These are phyloP conservation scores for Nemophila menziesii DNA, from an alignment of 257 asterid species.

Conservation along the genomic window DNA sequence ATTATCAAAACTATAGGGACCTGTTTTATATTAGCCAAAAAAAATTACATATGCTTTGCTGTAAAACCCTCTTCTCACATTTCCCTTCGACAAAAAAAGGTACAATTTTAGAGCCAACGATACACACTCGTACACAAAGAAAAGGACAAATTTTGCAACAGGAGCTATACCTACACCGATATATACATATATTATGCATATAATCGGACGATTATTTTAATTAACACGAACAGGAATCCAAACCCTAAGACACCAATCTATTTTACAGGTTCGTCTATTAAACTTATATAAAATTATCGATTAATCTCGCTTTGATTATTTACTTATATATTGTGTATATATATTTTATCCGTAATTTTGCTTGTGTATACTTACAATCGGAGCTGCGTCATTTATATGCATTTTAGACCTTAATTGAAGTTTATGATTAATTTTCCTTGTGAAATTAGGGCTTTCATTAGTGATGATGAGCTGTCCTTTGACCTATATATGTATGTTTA, in stretches of 20 bases:
- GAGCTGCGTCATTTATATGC: neutral
- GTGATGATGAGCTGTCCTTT: neutral
- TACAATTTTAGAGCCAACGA: neutral
- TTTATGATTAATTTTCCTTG: neutral
- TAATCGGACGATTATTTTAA: neutral
- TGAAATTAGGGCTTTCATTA: neutral
- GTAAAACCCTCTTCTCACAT: conserved; percentile 33
- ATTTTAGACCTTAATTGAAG: neutral
- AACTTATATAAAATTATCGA: neutral
- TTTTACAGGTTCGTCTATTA: conserved; percentile 14
- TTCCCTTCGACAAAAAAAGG: conserved; percentile 6
- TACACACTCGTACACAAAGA: neutral
- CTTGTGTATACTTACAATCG: neutral
- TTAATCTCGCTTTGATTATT: conserved; percentile 2
- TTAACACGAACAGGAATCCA: conserved; percentile 5
- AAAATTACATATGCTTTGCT: conserved; percentile 11
- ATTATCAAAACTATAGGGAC: neutral
- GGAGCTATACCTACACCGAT: neutral
- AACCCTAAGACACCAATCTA: conserved; percentile 18
- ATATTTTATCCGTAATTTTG: no score
- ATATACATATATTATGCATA: neutral
- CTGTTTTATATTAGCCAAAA: neutral
- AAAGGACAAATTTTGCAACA: conserved; percentile 1
- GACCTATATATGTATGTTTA: neutral
- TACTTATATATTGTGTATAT: neutral